phyloP scores from a whole-genome alignment of 805 yeast genomes.

The Wickerhamiella lipophila region DNA sequence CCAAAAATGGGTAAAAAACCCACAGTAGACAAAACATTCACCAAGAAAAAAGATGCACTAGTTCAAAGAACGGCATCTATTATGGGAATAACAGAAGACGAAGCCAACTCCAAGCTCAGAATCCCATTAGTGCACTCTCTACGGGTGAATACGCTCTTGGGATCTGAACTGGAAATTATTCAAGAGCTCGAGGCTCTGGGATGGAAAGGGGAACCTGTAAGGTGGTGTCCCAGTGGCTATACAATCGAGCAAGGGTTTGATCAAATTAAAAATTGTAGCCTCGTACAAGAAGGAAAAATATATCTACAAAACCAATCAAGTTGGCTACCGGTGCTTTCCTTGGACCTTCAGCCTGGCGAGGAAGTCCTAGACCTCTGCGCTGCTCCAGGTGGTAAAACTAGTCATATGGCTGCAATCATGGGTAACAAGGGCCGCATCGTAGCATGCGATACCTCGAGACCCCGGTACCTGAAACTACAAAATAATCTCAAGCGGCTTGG shows the following conservation, averaged over 20 bases:
- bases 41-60: conserved; percentile 7
- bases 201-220: conserved; percentile 6
- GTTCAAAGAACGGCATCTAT: conserved; percentile 5
- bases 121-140: conserved; percentile 7
- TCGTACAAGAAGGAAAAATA: conserved; percentile 4
- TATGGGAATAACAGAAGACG: conserved; percentile 1
- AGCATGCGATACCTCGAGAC: conserved; percentile 58
- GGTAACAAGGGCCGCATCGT: conserved; percentile 11
- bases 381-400: conserved; percentile 96
- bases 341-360: conserved; percentile 7
- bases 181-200: conserved; percentile 4
- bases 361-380: conserved; percentile 69
- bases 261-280: conserved; percentile 6
- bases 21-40: conserved; percentile 2
- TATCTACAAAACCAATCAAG: conserved; percentile 10
- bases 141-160: conserved; percentile 7
- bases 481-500: conserved; percentile 59
- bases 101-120: conserved; percentile 1
- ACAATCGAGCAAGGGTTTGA: conserved; percentile 5
- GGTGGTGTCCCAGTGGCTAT: conserved; percentile 9
- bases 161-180: background rate
- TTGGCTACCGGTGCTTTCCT: conserved; percentile 10
- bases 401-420: conserved; percentile 69
- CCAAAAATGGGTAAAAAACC: conserved; percentile 10
- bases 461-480: conserved; percentile 57